phyloP scores from a whole-genome alignment of 345 rosid genomes.

The Rhizophora mangle region DNA sequence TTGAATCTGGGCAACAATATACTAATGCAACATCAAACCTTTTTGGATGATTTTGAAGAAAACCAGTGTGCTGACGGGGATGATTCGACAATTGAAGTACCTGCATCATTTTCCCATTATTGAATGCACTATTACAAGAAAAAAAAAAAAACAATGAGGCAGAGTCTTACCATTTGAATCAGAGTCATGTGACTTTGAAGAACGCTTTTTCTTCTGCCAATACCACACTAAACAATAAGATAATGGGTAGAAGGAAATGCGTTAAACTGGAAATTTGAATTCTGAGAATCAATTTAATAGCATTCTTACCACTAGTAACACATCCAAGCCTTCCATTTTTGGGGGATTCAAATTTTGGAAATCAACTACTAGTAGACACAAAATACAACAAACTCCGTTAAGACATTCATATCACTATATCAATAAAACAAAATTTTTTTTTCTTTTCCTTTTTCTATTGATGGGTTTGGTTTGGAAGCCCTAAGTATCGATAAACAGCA shows the following conservation, averaged over 20 bases:
- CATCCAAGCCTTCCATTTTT: slow-evolving; percentile 65
- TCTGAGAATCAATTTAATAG: background rate
- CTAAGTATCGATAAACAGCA: too few relatives aligned
- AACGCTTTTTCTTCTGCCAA: slow-evolving; percentile 55
- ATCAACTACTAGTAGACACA: slow-evolving; percentile 45
- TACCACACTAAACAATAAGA: slow-evolving; percentile 5
- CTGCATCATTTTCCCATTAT: slow-evolving; percentile 36
- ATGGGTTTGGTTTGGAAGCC: too few relatives aligned
- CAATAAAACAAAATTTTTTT: too few relatives aligned
- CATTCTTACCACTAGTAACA: slow-evolving; percentile 48
- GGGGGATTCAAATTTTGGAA: slow-evolving; percentile 59
- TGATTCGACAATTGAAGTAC: slow-evolving; percentile 41
- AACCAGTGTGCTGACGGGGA: slow-evolving; percentile 71
- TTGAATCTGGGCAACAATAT: background rate
- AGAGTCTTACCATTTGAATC: slow-evolving; percentile 51
- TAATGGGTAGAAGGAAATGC: background rate
- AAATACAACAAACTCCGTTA: background rate
- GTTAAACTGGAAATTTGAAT: background rate
- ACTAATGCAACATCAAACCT: slow-evolving; percentile 43
- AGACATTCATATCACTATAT: too few relatives aligned
- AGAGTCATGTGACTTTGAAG: slow-evolving; percentile 43
- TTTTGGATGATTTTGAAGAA: slow-evolving; percentile 75
- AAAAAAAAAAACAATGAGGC: background rate
- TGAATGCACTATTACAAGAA: background rate
- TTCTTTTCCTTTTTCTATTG: too few relatives aligned